Evolutionary conservation across 225 moss, liverwort and hornwort species (phyloP), one percentile per base, ranked within the genome.

Genomic region (Polytrichum formosum): DNA sequence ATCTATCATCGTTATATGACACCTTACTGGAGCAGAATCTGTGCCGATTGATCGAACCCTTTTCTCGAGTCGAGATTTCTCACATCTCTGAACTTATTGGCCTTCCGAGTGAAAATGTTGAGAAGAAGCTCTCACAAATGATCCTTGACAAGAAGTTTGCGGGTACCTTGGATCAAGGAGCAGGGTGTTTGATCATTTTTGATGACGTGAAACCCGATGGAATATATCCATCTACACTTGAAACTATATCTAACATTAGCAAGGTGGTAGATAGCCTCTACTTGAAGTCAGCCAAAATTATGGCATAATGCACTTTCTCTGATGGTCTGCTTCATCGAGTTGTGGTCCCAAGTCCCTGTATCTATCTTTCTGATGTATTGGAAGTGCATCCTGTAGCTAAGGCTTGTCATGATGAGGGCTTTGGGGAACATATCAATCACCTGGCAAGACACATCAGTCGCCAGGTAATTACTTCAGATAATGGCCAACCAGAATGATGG

Each of bases 81-180:
- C 93, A 95, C 70, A 91, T 95, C 71, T 95, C 91, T 70, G 91
- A 95, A 78, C 87, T 95, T 20, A 95, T 95, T 78, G 95, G 93
- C 46, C 91, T 95, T n/a, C 84, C 93, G 63, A 85, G 80, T 71
- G 95, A 95, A 66, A 90, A 93, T 20, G 93, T 95, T 64, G 93
- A 95, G 82, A 93, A 95, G 72, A 95, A 95, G 72, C 81, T 95
- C 5, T 95, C 91, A 23, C 92, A 95, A 77, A 95, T 95, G 95
- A 95, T 95, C 66, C 81, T 95, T 46, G 95, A 95, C 83, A 95
- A 95, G 74, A 95, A 95, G 68, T 93, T 95, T 81, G 92, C 95
- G 26, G 91, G 93, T 69, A 95, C 95, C 64, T 78, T 95, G 85
- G 95, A 95, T 73, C 95, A 95, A 87, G 95, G 95, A 71, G 93